phyloP scores from a whole-genome alignment of 75 land plant species.

The Ceratopteris richardii region DNA sequence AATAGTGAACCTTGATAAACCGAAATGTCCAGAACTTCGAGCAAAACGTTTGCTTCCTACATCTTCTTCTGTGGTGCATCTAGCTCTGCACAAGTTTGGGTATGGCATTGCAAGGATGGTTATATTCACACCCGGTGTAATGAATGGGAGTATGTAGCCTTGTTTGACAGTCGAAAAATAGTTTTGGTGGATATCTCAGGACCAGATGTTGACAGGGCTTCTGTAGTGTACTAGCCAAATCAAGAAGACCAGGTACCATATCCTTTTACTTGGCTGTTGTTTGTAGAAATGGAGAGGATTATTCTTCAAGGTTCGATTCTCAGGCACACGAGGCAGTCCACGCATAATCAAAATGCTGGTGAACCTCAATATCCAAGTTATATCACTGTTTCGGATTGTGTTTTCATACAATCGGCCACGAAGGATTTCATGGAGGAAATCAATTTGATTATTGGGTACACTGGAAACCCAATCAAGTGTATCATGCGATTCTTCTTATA shows the following conservation, averaged over 20 bases:
- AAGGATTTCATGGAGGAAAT: constrained; percentile 38
- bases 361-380: constrained; percentile 24
- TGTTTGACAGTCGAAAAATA: constrained; percentile 15
- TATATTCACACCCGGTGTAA: constrained; percentile 28
- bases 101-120: constrained; percentile 36
- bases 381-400: constrained; percentile 33
- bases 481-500: constrained; percentile 39
- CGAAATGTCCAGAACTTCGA: constrained; percentile 28
- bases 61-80: constrained; percentile 33
- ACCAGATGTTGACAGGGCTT: constrained; percentile 32
- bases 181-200: constrained; percentile 35
- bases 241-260: constrained; percentile 41
- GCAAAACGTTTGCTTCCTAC: constrained; percentile 26
- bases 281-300: constrained; percentile 24
- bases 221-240: constrained; percentile 23
- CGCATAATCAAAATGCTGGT: constrained; percentile 12
- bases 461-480: constrained; percentile 33
- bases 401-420: constrained; percentile 37
- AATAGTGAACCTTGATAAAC: constrained; percentile 14
- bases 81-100: constrained; percentile 36
- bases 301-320: constrained; percentile 43
- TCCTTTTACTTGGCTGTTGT: constrained; percentile 34
- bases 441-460: constrained; percentile 27
- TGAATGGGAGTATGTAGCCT: constrained; percentile 34
- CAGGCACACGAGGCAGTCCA: constrained; percentile 34